These are phyloP conservation scores for Sugiyamaella novakii DNA, from an alignment of 1,139 yeast genomes.

Conservation along the genomic window DNA sequence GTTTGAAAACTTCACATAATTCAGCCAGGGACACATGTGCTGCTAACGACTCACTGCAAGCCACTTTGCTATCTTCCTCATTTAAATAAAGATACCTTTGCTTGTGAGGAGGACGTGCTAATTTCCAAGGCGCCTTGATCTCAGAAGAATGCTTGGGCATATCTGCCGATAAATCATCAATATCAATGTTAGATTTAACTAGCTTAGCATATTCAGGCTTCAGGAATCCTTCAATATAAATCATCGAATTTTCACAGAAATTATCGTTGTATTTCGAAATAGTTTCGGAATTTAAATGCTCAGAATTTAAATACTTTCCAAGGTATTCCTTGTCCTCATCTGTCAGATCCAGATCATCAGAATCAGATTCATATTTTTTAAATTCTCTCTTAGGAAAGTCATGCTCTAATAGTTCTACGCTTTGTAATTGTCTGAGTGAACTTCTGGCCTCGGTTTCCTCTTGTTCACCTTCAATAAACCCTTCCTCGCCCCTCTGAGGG, in stretches of 20 bases:
- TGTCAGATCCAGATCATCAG: slow-evolving; percentile 22
- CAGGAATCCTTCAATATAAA: slow-evolving; percentile 67
- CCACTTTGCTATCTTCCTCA: slow-evolving; percentile 32
- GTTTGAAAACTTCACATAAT: slow-evolving; percentile 60
- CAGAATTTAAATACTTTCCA: slow-evolving; percentile 55
- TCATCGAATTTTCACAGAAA: slow-evolving; percentile 68
- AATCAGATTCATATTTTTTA: slow-evolving; percentile 23
- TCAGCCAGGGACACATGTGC: slow-evolving; percentile 48
- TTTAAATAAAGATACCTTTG: slow-evolving; percentile 76
- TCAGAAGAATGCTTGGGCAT: slow-evolving; percentile 64
- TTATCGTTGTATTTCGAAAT: slow-evolving; percentile 50
- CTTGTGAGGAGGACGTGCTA: slow-evolving; percentile 93
- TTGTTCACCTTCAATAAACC: slow-evolving; percentile 73
- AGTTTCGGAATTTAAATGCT: slow-evolving; percentile 51
- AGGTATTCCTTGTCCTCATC: slow-evolving; percentile 37
- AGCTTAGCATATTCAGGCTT: slow-evolving; percentile 54
- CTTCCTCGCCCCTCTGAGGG: slow-evolving; percentile 90
- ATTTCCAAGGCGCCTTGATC: slow-evolving; percentile 75
- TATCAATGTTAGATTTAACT: slow-evolving; percentile 51
- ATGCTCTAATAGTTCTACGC: slow-evolving; percentile 72
- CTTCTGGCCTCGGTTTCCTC: slow-evolving; percentile 73
- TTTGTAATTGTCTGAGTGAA: slow-evolving; percentile 78
- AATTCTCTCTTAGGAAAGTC: slow-evolving; percentile 67
- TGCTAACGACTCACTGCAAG: slow-evolving; percentile 26
- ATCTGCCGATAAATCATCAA: slow-evolving; percentile 48